These are phyloP conservation scores for Parastagonospora avenae DNA, from an alignment of 2,329 filamentous ascomycete genomes.

Conservation along the genomic window DNA sequence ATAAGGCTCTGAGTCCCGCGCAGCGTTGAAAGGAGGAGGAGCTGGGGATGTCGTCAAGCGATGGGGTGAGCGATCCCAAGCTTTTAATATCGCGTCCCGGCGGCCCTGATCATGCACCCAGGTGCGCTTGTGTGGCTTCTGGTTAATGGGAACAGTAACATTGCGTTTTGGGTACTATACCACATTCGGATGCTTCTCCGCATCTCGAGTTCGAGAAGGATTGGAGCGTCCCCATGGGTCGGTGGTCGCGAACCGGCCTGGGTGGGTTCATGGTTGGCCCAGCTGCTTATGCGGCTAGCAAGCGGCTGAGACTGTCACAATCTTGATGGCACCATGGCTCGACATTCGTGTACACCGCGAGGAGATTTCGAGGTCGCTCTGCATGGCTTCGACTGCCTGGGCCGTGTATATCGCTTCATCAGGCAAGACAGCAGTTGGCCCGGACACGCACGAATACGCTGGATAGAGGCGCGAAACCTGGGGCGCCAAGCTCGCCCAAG, in stretches of 20 bases:
- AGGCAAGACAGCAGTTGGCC: slow-evolving; percentile 38
- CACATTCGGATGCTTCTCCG: slow-evolving; percentile 34
- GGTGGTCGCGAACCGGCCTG: slow-evolving; percentile 11
- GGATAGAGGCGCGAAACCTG: slow-evolving; percentile 34
- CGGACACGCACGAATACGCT: slow-evolving; percentile 25
- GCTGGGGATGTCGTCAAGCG: slow-evolving; percentile 31
- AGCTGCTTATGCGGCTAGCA: slow-evolving; percentile 15
- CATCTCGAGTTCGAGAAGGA: slow-evolving; percentile 41
- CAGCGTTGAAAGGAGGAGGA: slow-evolving; percentile 24
- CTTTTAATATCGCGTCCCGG: slow-evolving; percentile 38
- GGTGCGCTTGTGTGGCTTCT: slow-evolving; percentile 33
- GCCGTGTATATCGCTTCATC: slow-evolving; percentile 21
- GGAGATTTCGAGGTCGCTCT: slow-evolving; percentile 7
- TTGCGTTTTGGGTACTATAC: slow-evolving; percentile 34
- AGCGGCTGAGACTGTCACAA: slow-evolving; percentile 15
- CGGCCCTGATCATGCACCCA: slow-evolving; percentile 39
- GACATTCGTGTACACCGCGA: slow-evolving; percentile 5
- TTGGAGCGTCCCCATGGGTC: slow-evolving; percentile 24
- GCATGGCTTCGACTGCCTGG: slow-evolving; percentile 10
- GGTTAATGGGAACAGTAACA: slow-evolving; percentile 42
- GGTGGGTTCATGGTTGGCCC: slow-evolving; percentile 2
- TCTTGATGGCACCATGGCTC: slow-evolving; percentile 3
- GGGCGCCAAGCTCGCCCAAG: slow-evolving; percentile 39
- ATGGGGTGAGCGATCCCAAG: slow-evolving; percentile 25
- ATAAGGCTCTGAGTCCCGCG: slow-evolving; percentile 24